Evolutionary conservation across 495 filamentous ascomycete species (phyloP).

Genomic region (Hypoxylon fuscum): DNA sequence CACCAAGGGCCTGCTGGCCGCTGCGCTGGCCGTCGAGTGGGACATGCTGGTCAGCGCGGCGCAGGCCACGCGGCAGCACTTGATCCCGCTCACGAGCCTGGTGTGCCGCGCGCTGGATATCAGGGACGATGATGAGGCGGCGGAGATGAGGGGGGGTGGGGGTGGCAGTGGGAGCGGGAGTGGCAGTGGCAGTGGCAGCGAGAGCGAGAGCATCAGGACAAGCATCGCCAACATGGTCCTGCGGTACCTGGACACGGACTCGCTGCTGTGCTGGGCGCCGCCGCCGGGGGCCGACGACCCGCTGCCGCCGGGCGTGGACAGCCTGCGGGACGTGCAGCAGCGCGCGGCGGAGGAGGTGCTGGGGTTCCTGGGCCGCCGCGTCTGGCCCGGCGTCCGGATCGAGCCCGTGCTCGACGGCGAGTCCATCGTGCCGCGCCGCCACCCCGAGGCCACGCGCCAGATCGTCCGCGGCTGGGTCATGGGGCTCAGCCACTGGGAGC

Average conservation of each 20-base stretch:
- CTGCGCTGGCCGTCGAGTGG: conserved; percentile 91
- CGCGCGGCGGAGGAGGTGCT: conserved; percentile 72
- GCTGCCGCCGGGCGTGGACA: conserved; percentile 50
- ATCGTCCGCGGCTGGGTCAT: conserved; percentile 83
- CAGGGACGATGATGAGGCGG: conserved; percentile 65
- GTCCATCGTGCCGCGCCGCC: conserved; percentile 74
- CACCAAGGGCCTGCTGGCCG: conserved; percentile 83
- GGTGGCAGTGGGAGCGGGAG: too few relatives aligned
- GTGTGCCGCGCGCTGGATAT: conserved; percentile 84
- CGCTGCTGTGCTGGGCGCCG: conserved; percentile 90
- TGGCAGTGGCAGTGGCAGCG: too few relatives aligned
- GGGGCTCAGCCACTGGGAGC: conserved; percentile 74
- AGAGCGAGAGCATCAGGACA: conserved; percentile 54
- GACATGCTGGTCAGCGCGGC: conserved; percentile 79
- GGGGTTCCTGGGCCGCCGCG: conserved; percentile 68
- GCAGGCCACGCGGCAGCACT: conserved; percentile 79
- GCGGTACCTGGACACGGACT: conserved; percentile 91
- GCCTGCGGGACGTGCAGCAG: conserved; percentile 77
- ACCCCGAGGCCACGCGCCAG: conserved; percentile 75
- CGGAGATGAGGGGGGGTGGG: too few relatives aligned
- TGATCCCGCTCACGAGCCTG: conserved; percentile 90
- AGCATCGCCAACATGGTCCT: conserved; percentile 73
- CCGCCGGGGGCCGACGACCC: conserved; percentile 49
- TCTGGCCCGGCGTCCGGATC: conserved; percentile 90
- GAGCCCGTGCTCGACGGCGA: conserved; percentile 75